Evolutionary conservation across 345 rosid species (phyloP), one percentile per base, ranked within the genome.

Genomic region (Erodium maritimum): DNA sequence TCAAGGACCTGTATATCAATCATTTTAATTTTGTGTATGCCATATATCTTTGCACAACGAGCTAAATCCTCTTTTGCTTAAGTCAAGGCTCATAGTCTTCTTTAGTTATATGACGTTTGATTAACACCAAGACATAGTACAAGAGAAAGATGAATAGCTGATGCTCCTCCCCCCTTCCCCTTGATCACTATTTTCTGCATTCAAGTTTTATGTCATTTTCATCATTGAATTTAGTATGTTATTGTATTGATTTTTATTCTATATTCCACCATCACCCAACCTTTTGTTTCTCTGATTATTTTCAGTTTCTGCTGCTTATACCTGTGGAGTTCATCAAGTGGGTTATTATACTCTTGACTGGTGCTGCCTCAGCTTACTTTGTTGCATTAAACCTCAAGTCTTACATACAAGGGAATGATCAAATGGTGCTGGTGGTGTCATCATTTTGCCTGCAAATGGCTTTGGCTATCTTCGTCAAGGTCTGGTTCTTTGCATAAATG

Each of bases 391-490:
- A 89, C 70, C 81, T 93, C 55, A 85, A 73, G 71, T 70, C 95
- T 0, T 79, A 64, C 63, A 61, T 64, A 0, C 85, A 65, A 62
- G 73, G 77, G 17, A 83, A 61, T 54, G 87, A 89, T 67, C 65
- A 79, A 18, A 69, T 83, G 9, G 55, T 87, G 18, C 66, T 81
- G 58, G 58, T 79, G 66, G 74, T 81, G 42, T 79, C 83, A 23
- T 82, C 99, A 14, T 85, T 89, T 73, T 69, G 69, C 52, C 71
- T 93, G 73, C 99, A 93, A 73, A 75, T 89, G 77, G 79, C 82
- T 59, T 75, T 93, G 19, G 87, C 96, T 52, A 68, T 93, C 78
- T 87, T 93, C 74, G 73, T 93, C 75, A 93, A 93, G 78, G 95
- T 77, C 69, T 87, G 91, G 91, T 93, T 93, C 79, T 93, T 93